phyloP scores from a whole-genome alignment of 768 basidiomycete species.

The Hygrophorus pudorinus region DNA sequence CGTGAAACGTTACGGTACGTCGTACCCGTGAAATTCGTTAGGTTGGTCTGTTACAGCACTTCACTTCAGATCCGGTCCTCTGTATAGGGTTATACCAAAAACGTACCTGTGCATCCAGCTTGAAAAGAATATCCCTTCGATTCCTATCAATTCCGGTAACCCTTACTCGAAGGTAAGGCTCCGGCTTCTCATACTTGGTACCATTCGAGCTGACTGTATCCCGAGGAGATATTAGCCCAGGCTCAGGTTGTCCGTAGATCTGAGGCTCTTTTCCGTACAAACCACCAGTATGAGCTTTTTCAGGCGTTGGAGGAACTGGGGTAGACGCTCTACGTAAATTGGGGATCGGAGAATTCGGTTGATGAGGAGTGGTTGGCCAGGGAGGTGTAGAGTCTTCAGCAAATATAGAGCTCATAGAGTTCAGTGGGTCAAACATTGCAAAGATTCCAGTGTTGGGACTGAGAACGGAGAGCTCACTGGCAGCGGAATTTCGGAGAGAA shows the following conservation, averaged over 20 bases:
- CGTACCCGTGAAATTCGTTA: constrained; percentile 81
- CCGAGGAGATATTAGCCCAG: constrained; percentile 72
- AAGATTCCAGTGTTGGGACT: no score
- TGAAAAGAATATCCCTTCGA: constrained; percentile 85
- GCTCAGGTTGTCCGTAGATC: constrained; percentile 80
- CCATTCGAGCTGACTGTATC: constrained; percentile 61
- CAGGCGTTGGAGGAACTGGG: constrained; percentile 38
- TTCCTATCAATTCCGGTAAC: constrained; percentile 92
- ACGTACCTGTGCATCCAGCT: constrained; percentile 88
- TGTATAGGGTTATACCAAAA: not conserved
- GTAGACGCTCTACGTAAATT: constrained; percentile 56
- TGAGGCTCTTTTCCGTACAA: constrained; percentile 73
- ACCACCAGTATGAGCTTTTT: constrained; percentile 44
- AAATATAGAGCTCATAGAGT: constrained; percentile 42
- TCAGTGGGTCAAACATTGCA: constrained; percentile 67
- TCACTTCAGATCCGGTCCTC: not conserved
- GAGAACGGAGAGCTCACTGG: no score
- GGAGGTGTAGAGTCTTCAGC: constrained; percentile 43
- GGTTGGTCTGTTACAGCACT: constrained; percentile 62
- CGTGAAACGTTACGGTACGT: constrained; percentile 92
- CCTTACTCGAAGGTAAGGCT: constrained; percentile 81
- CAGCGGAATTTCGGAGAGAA: not conserved
- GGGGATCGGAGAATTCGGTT: constrained; percentile 61
- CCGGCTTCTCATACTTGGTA: constrained; percentile 58
- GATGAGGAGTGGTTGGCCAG: constrained; percentile 77